Evolutionary conservation across 768 basidiomycete genomes (phyloP).

Genomic region (Daedaleopsis nitida): DNA sequence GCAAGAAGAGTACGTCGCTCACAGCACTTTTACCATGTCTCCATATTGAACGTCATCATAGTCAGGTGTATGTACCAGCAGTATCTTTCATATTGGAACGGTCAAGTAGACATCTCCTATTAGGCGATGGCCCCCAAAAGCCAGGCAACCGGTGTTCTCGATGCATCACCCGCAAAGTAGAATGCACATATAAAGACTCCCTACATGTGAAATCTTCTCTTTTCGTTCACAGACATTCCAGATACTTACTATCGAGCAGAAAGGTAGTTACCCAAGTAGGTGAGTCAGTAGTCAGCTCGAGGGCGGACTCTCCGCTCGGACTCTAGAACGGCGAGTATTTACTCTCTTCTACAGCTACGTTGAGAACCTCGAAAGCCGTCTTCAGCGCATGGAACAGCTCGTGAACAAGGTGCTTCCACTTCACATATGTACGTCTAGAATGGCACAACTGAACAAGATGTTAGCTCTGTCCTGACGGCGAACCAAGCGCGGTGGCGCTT

Average conservation of each 20-base stretch:
- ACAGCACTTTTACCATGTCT: background rate
- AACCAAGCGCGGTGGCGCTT: background rate
- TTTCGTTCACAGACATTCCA: no score
- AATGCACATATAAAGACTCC: background rate
- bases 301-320: background rate
- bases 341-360: background rate
- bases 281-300: background rate
- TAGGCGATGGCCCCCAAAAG: background rate
- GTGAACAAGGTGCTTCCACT: background rate
- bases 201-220: background rate
- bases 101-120: background rate
- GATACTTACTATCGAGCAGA: background rate
- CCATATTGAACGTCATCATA: background rate
- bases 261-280: background rate
- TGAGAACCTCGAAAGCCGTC: conserved; percentile 3
- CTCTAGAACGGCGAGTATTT: background rate
- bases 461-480: background rate
- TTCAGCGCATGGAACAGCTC: background rate
- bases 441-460: background rate
- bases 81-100: background rate
- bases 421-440: background rate
- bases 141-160: background rate
- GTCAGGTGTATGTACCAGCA: background rate
- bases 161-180: background rate
- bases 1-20: background rate